Base-by-base conservation (phyloP, 2,329 filamentous ascomycete genomes). In the Rutstroemia sp. region DNA sequence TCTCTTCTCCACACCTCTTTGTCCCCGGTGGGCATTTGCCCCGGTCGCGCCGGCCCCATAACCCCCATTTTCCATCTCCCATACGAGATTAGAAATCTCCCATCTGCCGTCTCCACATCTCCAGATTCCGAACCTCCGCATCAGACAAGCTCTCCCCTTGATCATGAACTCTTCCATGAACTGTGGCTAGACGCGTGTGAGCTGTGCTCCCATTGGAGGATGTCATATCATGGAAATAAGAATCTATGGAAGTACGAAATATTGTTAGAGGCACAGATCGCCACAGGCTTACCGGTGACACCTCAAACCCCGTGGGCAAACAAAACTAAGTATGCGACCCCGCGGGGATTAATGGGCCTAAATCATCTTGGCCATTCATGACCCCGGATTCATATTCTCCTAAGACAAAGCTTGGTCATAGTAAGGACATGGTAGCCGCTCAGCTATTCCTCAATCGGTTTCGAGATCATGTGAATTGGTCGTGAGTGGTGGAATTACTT, bases 401-500 rank as follows among this genome's bases (percentile, higher is more conserved):
- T 16, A 54, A 21, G 19, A 19, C 12, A 41, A 42, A 49, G 44
- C 34, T 30, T 34, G 21, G 19, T 49, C 45, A 49, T n/a, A 45
- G 21, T 41, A 44, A 49, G 12, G 12, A 34, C 27, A 27, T 16
- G 46, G 46, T 8, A 50, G 47, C 38, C 27, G 46, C 37, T n/a
- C 18, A 42, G 41, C 52, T 42, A 54, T 49, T 49, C 52, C 38
- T 8, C 18, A 49, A 42, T 14, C 10, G 18, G 25, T 34, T 44
- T 18, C n/a, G 23, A 25, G 10, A 19, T n/a, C 10, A 6, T 18
- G 14, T 49, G 23, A 16, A n/a, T 50, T n/a, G 9, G 41, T 44
- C 37, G 4, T 55, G 16, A 55, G 42, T 55, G 53, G 53, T 55
- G 53, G 53, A 55, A 55, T 25, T 50, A 37, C 46, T 46, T 53